Conservation (phyloP, 306 rosid genomes). For the Inga leiocalycina region DNA sequence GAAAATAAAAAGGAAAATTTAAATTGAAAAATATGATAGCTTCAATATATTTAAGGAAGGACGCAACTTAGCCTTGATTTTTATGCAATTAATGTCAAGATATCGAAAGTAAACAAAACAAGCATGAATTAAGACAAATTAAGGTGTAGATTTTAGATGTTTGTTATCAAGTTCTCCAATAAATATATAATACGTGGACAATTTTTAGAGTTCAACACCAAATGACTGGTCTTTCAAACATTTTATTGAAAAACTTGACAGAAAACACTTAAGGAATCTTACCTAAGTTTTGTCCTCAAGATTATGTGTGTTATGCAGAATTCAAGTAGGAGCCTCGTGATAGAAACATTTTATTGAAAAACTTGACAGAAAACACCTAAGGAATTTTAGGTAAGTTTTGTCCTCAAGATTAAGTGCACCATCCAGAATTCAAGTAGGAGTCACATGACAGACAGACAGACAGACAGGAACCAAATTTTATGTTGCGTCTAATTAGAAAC, state of each 20-base stretch:
- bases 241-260: neutral
- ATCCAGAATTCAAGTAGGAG: too few relatives aligned
- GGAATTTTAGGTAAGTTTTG: too few relatives aligned
- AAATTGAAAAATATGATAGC: neutral
- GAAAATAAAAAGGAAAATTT: neutral
- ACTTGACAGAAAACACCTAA: too few relatives aligned
- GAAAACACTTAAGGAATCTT: neutral
- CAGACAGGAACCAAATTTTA: neutral
- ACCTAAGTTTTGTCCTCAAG: neutral
- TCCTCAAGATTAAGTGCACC: too few relatives aligned
- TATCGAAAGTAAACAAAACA: neutral
- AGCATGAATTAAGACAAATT: neutral
- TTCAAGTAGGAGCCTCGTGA: neutral
- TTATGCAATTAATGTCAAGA: neutral
- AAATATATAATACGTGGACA: neutral
- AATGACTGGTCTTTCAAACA: neutral
- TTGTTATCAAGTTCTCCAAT: neutral
- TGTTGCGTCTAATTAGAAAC: constrained; percentile 24
- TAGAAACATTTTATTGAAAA: too few relatives aligned
- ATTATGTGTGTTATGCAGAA: neutral
- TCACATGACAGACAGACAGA: neutral
- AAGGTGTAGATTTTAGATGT: neutral
- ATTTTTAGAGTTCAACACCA: neutral
- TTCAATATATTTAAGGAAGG: constrained; percentile 1
- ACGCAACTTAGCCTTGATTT: neutral